Percentiles rank a stretch among this genome's conserved stretches.
Evolutionary conservation across 2,329 filamentous ascomycete genomes (phyloP).

Genomic region (Ascocoryne sarcoides): DNA sequence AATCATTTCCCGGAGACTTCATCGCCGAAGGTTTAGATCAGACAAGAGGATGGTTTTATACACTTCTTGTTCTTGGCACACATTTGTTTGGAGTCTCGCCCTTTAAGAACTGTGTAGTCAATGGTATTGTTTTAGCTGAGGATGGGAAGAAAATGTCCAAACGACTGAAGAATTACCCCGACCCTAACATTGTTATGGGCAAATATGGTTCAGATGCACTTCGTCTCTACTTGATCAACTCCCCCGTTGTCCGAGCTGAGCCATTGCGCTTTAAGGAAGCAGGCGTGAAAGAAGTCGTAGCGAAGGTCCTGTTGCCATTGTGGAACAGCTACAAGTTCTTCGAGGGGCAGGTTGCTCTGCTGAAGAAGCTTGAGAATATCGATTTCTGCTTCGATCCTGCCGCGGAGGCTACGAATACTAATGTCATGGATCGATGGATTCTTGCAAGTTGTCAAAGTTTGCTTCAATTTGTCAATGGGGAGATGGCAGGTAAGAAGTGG

Average conservation of each 20-base stretch:
- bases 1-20: constrained; percentile 83
- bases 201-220: constrained; percentile 89
- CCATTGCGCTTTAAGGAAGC: constrained; percentile 84
- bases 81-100: constrained; percentile 78
- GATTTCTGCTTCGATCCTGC: constrained; percentile 73
- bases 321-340: constrained; percentile 99
- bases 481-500: constrained; percentile 64
- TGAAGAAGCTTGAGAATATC: constrained; percentile 75
- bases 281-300: constrained; percentile 90
- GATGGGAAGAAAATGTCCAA: constrained; percentile 99
- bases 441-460: constrained; percentile 86
- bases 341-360: constrained; percentile 72
- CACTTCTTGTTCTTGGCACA: constrained; percentile 76
- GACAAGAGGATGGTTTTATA: constrained; percentile 96
- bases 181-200: constrained; percentile 72
- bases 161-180: constrained; percentile 90
- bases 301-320: constrained; percentile 79
- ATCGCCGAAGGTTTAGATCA: constrained; percentile 91
- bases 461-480: constrained; percentile 81
- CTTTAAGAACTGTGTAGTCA: constrained; percentile 95
- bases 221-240: constrained; percentile 93
- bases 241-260: constrained; percentile 85
- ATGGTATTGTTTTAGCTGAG: constrained; percentile 86
- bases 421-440: constrained; percentile 96
- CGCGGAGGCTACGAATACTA: constrained; percentile 67